Evolutionary conservation across 345 rosid species (phyloP).

Genomic region (Gossypium ekmanianum): DNA sequence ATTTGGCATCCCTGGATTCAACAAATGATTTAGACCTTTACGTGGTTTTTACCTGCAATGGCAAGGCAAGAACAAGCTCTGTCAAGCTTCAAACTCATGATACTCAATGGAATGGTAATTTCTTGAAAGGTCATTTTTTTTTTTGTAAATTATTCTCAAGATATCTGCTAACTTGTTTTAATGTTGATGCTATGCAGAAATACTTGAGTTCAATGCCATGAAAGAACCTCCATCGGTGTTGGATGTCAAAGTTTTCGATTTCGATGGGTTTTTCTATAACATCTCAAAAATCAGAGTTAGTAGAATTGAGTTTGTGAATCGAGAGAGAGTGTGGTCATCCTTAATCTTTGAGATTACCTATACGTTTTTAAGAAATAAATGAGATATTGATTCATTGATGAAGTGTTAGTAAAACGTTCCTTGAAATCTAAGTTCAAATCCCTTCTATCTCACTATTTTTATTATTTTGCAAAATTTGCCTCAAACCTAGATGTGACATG

Average conservation of each 20-base stretch:
- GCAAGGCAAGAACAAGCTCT: conserved; percentile 78
- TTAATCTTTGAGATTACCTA: no score
- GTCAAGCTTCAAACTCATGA: conserved; percentile 68
- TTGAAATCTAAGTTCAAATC: no score
- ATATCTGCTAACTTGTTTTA: conserved; percentile 7
- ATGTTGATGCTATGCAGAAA: conserved; percentile 46
- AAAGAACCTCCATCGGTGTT: conserved; percentile 89
- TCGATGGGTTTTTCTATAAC: conserved; percentile 38
- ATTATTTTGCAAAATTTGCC: no score
- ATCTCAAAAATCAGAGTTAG: no score
- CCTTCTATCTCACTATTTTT: no score
- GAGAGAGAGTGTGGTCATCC: no score
- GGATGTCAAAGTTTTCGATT: conserved; percentile 82
- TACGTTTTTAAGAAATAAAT: no score
- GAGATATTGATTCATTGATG: no score
- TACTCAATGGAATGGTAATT: conserved; percentile 88
- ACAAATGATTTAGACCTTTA: conserved; percentile 63
- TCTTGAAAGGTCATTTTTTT: not conserved
- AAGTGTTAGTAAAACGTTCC: no score
- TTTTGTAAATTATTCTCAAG: not conserved
- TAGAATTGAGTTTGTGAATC: no score
- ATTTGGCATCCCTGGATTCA: conserved; percentile 56
- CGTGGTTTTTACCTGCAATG: conserved; percentile 79
- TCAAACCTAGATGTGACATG: no score
- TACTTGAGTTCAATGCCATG: conserved; percentile 89